Base-by-base conservation (phyloP, 192 early-diverging fungal species). In the Backusella westeae region DNA sequence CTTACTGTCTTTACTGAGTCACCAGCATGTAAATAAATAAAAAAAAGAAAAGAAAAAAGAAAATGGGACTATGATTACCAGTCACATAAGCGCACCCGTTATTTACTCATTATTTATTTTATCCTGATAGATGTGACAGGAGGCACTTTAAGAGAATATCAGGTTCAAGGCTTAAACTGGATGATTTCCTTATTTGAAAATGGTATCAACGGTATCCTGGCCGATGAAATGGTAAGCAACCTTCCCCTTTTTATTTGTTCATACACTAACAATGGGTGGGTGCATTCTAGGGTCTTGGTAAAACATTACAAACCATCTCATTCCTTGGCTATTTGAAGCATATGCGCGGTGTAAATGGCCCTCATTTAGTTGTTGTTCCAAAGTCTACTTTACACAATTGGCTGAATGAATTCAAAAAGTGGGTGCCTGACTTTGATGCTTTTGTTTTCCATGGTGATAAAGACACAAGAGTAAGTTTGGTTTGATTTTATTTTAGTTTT, bases 331-430 rank as follows among this genome's bases (percentile, higher is more conserved):
- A 96, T 72, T 85, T 99, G 29, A 97, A 98, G 82, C 90, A 94
- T 79, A 90, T 89, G 39, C 87, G 93, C 38, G 82, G 85, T 65
- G 89, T 93, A 17, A 71, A 80, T 39, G 98, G 96, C 3, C 96
- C 96, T 42, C 97, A 99, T 85, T 79, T 99, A 19, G 92, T 98
- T 74, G 95, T 98, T 73, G 98, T 98, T 12, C 97, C 98, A 63
- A 98, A 98, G 80, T 96, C 96, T 4, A 98, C 96, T 14, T 86
- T 99, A 66, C 93, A 97, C 82, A 99, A 99, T 85, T 99, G 98
- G 98, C 82, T 92, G 78, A 89, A 85, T 67, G 98, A 99, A 81
- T 95, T 98, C 79, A 87, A 83, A 71, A 90, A 92, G 42, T 99
- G 98, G 98, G 90, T 94, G 1, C 98, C 98, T 10, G 93, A 91